A percentile compares a stretch with the other conserved stretches of the same genome.
Evolutionary conservation across 371 early-diverging fungal species (phyloP).

Genomic region (Syncephalastrum monosporum): DNA sequence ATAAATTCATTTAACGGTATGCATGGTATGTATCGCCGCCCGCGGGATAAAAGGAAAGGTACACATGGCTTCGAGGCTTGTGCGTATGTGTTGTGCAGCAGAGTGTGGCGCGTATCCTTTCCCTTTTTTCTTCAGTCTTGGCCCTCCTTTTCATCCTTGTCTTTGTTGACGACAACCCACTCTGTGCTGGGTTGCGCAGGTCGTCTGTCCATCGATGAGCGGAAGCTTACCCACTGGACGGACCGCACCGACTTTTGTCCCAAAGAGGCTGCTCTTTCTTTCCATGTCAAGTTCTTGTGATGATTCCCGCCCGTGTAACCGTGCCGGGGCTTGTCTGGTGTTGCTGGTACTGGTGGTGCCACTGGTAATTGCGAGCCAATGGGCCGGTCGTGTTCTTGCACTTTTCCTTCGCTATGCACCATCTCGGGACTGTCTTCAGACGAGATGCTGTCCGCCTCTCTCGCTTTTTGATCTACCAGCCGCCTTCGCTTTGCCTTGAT

Average conservation of each 20-base stretch:
- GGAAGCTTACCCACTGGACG: slow-evolving; percentile 19
- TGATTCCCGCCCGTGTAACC: slow-evolving; percentile 2
- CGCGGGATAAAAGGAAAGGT: too few relatives aligned
- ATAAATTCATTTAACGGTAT: too few relatives aligned
- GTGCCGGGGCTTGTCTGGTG: not conserved
- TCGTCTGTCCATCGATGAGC: slow-evolving; percentile 14
- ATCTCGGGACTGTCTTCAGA: not conserved
- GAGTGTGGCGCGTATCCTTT: too few relatives aligned
- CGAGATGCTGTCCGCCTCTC: not conserved
- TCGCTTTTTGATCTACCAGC: not conserved
- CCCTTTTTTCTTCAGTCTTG: too few relatives aligned
- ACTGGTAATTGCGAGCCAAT: not conserved
- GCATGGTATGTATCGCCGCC: too few relatives aligned
- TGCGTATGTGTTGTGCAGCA: too few relatives aligned
- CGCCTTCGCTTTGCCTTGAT: not conserved
- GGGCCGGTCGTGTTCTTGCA: not conserved
- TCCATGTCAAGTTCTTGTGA: not conserved
- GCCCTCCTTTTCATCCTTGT: not conserved
- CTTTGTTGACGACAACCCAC: slow-evolving; percentile 10
- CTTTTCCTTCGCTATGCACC: not conserved
- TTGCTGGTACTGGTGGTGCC: slow-evolving; percentile 1
- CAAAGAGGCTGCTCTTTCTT: slow-evolving; percentile 13
- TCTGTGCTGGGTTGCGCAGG: not conserved
- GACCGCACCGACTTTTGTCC: slow-evolving; percentile 19
- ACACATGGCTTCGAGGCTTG: too few relatives aligned